Evolutionary conservation across 768 basidiomycete genomes (phyloP), one percentile per base, ranked within the genome.

Genomic region (Naganishia onofrii): DNA sequence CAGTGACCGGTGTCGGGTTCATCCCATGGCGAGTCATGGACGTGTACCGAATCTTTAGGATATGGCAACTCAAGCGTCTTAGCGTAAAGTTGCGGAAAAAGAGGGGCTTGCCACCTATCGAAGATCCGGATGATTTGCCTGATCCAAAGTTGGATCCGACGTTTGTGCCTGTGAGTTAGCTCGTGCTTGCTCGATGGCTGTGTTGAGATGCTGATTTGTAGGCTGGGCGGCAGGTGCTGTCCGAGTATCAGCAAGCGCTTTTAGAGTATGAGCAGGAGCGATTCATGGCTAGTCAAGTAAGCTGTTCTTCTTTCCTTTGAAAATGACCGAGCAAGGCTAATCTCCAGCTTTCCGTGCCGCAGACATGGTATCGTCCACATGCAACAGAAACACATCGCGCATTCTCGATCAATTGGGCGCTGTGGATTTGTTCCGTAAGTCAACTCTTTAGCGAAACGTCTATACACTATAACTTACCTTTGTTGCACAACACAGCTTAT

Each of bases 341-440:
- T 15, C 48, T 42, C 38, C 3, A 34, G 9, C 31, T 54, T 23
- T 13, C 36, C 85, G 85, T 51, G 48, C 19, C 21, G 51, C 87
- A 91, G 81, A 91, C 90, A 0, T 93, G 91, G 91, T 93, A 92
- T 81, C 83, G 89, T 64, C 86, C 91, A 8, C 91, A 93, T 78
- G 90, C 89, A 23, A 91, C 90, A 15, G 88, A 87, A 70, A 91
- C 91, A 0, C 91, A 83, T 70, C 73, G 65, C 42, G 82, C 81
- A 10, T 81, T 78, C 70, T 76, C 78, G 0, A 81, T 82, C 69
- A 74, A 55, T 34, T 80, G 74, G 70, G 91, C 90, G 6, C 83
- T 92, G 44, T 83, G 85, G 80, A 92, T 92, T 46, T 90, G 90
- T 73, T 82, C 87, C 42, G 76, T 77, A 51, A 56, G 76, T 73